These are phyloP conservation scores for Tricholoma hemisulphureum DNA, from an alignment of 768 basidiomycete species.

Conservation along the genomic window DNA sequence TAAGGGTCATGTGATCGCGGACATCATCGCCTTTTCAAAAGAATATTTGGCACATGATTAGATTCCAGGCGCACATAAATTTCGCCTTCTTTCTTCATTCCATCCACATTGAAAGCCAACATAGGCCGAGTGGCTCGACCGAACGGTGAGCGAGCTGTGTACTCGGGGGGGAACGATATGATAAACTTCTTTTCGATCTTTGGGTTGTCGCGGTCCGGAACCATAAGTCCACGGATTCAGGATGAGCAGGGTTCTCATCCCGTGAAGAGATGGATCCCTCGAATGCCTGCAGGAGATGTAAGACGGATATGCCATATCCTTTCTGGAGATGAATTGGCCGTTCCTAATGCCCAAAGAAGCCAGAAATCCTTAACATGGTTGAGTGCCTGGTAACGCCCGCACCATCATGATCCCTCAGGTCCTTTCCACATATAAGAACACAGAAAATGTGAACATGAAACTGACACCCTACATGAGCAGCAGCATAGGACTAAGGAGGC, in stretches of 20 bases:
- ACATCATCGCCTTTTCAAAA: conserved; percentile 24
- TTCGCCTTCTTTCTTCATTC: conserved; percentile 18
- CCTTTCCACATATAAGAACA: conserved; percentile 21
- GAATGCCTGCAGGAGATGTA: background rate
- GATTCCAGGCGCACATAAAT: conserved; percentile 19
- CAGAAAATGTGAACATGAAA: conserved; percentile 32
- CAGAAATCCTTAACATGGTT: conserved; percentile 14
- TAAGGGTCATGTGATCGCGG: conserved; percentile 2
- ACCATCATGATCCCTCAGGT: conserved; percentile 33
- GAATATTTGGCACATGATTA: conserved; percentile 17
- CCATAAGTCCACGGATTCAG: background rate
- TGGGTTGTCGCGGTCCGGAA: background rate
- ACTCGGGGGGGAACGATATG: conserved; percentile 9
- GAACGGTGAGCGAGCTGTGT: conserved; percentile 15
- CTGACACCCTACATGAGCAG: conserved; percentile 15
- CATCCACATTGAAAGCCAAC: conserved; percentile 13
- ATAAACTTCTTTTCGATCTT: conserved; percentile 5
- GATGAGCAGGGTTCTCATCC: too few species aligned
- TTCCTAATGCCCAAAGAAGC: conserved; percentile 27
- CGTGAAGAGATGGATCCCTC: background rate
- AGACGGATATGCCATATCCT: conserved; percentile 20
- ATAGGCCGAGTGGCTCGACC: conserved; percentile 24
- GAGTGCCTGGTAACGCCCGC: conserved; percentile 24
- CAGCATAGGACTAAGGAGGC: background rate
- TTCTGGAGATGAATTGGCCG: conserved; percentile 8